Base-by-base conservation (phyloP, 1,284 basidiomycete genomes). In the Rhodotorula sp. region DNA sequence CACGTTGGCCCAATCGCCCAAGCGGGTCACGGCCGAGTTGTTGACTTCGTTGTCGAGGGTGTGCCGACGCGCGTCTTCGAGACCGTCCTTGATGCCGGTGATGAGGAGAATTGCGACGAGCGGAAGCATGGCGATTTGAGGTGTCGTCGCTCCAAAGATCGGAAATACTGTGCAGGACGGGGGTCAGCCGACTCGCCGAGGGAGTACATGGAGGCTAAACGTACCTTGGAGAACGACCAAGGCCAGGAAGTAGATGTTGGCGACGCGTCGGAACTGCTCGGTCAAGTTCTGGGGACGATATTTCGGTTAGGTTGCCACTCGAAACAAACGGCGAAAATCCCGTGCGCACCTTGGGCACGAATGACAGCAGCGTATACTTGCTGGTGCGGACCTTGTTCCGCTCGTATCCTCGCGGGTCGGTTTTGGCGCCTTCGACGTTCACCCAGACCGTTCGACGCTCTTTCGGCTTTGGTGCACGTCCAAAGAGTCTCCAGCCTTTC, bases 371-470 rank as follows among this genome's bases (percentile, higher is more conserved):
- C 47, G 94, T 97, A 82, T 97, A 98, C 82, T 97, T 95, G 76
- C 90, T 91, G 58, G 95, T 97, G 78, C 91, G 86, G 70, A 98
- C 93, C 86, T 97, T 98, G 82, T 98, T 98, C 77, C 95, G 85
- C 48, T 87, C 87, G 82, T 95, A 98, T 50, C 84, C 86, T 60
- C 86, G 81, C 1, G 93, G 93, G 73, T 97, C 93, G 91, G 65
- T 87, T 81, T 28, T 84, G 81, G 79, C 89, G 79, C 81, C 94
- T 89, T 88, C 85, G 56, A 84, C 80, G 79, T 95, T 95, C 73
- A 95, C 87, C 80, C 91, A 92, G 71, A 97, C 81, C 73, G 89
- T 91, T 78, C 93, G 84, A 56, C 92, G 84, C 31, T 75, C 71
- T 55, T 78, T 76, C 61, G 64, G 62, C 55, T 74, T 76, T 50